Evolutionary conservation across 129 eudicot genomes (phyloP), one percentile per base, ranked within the genome.

Genomic region (Erigeron canadensis): DNA sequence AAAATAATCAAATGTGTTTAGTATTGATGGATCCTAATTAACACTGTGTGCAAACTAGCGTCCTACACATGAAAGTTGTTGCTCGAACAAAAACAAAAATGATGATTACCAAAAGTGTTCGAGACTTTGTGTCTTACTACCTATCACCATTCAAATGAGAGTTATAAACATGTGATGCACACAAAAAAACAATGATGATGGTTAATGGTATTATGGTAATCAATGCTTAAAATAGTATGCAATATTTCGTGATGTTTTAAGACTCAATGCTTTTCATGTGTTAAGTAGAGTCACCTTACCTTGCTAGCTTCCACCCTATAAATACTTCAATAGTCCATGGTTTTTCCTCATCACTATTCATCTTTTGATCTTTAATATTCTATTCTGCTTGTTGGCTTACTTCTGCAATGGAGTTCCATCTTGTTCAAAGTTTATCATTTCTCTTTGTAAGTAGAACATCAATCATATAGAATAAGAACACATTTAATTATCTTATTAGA

Each of bases 331-430:
- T 8, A 46, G 9, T 17, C 54, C 22, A 43, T 57, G n/a, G 8
- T 19, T 22, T 71, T 69, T 16, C 6, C 21, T 57, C 75, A 56
- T 57, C 53, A 15, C 43, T 57, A 11, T 60, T 19, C 18, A 61
- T 61, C 66, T 61, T 37, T 61, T 43, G 43, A 61, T 61, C 19
- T 37, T 19, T 16, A 12, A 8, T 0, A 1, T 22, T 16, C 11
- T 18, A 10, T 4, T 57, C 63, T n/a, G n/a, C n/a, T 23, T 57
- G 23, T 10, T 57, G 12, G 63, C 4, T 5, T 10, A 9, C 45
- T 16, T 22, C 50, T 21, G 67, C 67, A 62, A 58, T 58, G 76
- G 67, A 44, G 34, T 42, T 21, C 28, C 67, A 23, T 71, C 45
- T 21, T 42, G 51, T 71, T 40, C 67, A 42, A 21, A 22, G n/a